Percentiles rank a stretch among this genome's conserved stretches.
Conservation (phyloP, 495 filamentous ascomycete genomes). For the Penicillium dipodomyicola region DNA sequence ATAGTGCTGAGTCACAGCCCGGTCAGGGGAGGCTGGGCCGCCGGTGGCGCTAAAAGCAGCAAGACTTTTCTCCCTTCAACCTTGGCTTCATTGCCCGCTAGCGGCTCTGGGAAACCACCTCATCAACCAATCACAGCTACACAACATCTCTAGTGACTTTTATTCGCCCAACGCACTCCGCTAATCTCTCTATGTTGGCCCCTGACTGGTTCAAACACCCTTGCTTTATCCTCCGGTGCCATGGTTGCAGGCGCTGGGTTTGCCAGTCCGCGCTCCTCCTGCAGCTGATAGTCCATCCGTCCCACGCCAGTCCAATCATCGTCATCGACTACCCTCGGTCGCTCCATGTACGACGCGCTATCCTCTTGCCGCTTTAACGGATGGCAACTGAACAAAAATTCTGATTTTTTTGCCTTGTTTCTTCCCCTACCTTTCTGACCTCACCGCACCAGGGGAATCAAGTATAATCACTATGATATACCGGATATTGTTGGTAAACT, state of each 20-base stretch:
- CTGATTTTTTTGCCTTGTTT: constrained; percentile 29
- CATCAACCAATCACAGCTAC: constrained; percentile 15
- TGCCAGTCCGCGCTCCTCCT: constrained; percentile 37
- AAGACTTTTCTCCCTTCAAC: constrained; percentile 27
- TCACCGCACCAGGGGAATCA: background rate
- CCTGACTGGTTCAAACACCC: constrained; percentile 33
- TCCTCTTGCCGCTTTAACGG: constrained; percentile 43
- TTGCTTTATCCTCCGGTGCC: constrained; percentile 34
- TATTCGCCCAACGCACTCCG: constrained; percentile 17
- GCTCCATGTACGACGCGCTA: constrained; percentile 36
- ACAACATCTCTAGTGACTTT: background rate
- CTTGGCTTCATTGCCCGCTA: constrained; percentile 31
- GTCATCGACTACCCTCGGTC: constrained; percentile 24
- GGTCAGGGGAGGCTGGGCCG: constrained; percentile 44
- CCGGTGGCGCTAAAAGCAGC: constrained; percentile 48
- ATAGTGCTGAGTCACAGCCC: constrained; percentile 46
- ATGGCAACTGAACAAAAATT: constrained; percentile 46
- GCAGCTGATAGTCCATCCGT: constrained; percentile 28
- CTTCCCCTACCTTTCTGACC: constrained; percentile 18
- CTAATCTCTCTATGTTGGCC: constrained; percentile 7
- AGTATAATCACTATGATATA: background rate
- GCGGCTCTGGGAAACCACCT: constrained; percentile 23
- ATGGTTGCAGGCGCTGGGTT: constrained; percentile 33
- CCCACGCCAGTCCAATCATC: constrained; percentile 34
- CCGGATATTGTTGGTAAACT: background rate